A percentile compares a stretch with the other conserved stretches of the same genome.
Conservation (phyloP, 2,329 filamentous ascomycete species). For the Botryotinia globosa region DNA sequence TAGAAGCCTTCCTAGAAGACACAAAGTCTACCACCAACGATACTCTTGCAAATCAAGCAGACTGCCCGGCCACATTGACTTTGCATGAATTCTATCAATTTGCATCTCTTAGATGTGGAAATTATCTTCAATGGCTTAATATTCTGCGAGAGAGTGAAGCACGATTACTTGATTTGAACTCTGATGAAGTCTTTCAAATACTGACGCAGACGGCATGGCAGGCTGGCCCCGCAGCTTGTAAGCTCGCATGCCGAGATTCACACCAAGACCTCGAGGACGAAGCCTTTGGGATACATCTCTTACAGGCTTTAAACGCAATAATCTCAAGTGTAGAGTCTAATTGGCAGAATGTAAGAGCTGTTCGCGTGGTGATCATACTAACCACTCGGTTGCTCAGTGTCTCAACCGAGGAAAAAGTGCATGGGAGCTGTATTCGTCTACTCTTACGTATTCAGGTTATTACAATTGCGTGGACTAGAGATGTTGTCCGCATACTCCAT, state of each 20-base stretch:
- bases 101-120: conserved; percentile 47
- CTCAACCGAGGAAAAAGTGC: conserved; percentile 30
- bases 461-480: conserved; percentile 43
- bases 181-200: conserved; percentile 47
- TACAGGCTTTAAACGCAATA: conserved; percentile 38
- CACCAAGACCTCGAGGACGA: conserved; percentile 42
- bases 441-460: conserved; percentile 40
- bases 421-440: conserved; percentile 34
- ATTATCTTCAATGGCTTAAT: conserved; percentile 54
- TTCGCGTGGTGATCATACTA: conserved; percentile 44
- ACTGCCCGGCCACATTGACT: conserved; percentile 49
- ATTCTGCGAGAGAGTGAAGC: conserved; percentile 50
- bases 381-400: conserved; percentile 46
- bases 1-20: conserved; percentile 30
- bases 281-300: conserved; percentile 39
- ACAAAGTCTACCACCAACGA: conserved; percentile 45
- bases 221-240: conserved; percentile 40
- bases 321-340: conserved; percentile 45
- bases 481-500: conserved; percentile 21
- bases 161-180: conserved; percentile 50
- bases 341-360: conserved; percentile 48
- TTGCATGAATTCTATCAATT: conserved; percentile 55
- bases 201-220: conserved; percentile 51
- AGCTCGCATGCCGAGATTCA: conserved; percentile 32
- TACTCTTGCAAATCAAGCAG: conserved; percentile 49